Conservation (phyloP, 163 green algal genomes). For the Chlorella variabilis region DNA sequence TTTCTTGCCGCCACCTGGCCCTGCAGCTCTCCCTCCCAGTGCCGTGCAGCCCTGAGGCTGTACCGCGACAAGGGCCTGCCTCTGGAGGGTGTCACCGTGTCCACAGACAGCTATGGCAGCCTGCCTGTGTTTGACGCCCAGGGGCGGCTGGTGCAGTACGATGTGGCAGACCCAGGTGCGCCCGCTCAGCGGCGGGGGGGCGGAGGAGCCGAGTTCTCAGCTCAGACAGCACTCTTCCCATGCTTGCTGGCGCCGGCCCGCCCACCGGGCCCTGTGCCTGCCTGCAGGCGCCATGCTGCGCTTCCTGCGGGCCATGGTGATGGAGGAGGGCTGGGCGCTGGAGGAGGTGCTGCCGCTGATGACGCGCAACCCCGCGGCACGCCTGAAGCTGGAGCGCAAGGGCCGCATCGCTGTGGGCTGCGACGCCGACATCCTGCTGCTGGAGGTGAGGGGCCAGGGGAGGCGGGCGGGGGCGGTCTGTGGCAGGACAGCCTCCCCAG, state of each 20-base stretch:
- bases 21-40: not conserved
- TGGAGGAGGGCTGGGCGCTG: constrained; percentile 21
- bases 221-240: too few species aligned
- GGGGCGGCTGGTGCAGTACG: constrained; percentile 44
- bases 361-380: constrained; percentile 39
- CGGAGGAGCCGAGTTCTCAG: too few species aligned
- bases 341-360: constrained; percentile 39
- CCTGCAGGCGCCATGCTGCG: constrained; percentile 34
- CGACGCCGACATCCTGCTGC: constrained; percentile 51
- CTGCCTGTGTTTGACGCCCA: constrained; percentile 51
- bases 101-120: constrained; percentile 51
- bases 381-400: constrained; percentile 45
- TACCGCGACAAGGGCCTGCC: constrained; percentile 1
- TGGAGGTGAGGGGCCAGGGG: constrained; percentile 24
- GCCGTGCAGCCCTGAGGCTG: not conserved
- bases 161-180: constrained; percentile 37
- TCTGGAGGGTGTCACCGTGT: constrained; percentile 33
- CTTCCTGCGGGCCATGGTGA: constrained; percentile 33
- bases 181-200: not conserved
- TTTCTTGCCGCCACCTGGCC: not conserved
- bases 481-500: too few species aligned
- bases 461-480: too few species aligned
- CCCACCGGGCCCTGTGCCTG: not conserved
- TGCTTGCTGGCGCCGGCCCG: not conserved
- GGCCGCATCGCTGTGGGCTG: constrained; percentile 38